Evolutionary conservation across 2,329 filamentous ascomycete species (phyloP).

Genomic region (Apiospora saccharicola): DNA sequence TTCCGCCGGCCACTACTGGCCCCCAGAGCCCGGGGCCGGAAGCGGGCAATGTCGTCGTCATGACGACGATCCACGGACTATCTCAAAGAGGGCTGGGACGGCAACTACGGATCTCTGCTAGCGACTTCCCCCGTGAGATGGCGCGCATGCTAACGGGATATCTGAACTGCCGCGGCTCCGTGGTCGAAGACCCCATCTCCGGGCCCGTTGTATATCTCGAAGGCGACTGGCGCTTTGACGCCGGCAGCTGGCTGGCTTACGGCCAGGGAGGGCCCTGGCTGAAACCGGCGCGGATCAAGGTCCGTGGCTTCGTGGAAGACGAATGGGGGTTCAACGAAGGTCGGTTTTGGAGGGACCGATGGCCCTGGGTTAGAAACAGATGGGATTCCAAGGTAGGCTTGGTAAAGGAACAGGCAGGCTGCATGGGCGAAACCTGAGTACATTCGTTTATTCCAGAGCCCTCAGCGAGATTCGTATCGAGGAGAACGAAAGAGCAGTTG

Average conservation of each 20-base stretch:
- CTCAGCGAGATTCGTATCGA: background rate
- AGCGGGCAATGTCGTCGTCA: background rate
- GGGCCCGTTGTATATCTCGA: conserved; percentile 16
- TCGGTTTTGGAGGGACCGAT: background rate
- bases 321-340: background rate
- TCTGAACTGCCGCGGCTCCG: conserved; percentile 11
- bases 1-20: background rate
- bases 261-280: background rate
- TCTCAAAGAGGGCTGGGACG: background rate
- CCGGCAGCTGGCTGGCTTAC: background rate
- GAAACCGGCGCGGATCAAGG: background rate
- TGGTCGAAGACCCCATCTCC: conserved; percentile 13
- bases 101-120: background rate
- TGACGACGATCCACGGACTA: conserved; percentile 22
- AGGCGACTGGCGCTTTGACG: background rate
- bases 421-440: background rate
- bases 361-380: background rate
- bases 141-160: background rate
- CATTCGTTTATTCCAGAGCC: background rate
- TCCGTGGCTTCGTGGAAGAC: background rate
- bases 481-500: background rate
- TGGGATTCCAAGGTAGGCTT: background rate
- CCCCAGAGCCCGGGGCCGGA: background rate
- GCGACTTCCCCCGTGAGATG: background rate
- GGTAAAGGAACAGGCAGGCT: background rate